Conservation (phyloP, 108 stramenopile genomes). For the Cyclostephanos invisitatus region DNA sequence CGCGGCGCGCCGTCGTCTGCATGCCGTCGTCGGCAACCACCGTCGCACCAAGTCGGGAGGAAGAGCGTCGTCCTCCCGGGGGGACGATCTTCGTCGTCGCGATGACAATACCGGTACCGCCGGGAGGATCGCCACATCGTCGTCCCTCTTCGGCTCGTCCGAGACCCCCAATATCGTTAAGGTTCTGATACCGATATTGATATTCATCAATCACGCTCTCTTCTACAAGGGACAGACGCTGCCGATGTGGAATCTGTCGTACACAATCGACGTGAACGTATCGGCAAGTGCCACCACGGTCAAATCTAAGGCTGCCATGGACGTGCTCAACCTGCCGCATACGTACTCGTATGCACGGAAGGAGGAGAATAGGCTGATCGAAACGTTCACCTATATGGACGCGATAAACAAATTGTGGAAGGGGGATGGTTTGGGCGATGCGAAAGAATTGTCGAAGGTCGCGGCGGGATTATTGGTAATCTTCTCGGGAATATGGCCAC, state of each 20-base stretch:
- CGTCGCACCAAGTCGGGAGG: not conserved
- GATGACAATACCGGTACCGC: too few relatives aligned
- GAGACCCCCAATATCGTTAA: slow-evolving; percentile 43
- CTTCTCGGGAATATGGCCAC: slow-evolving; percentile 85
- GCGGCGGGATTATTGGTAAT: slow-evolving; percentile 68
- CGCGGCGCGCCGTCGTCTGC: slow-evolving; percentile 6
- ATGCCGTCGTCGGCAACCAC: not conserved
- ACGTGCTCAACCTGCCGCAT: slow-evolving; percentile 53
- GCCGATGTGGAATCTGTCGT: slow-evolving; percentile 80
- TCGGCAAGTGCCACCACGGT: slow-evolving; percentile 64
- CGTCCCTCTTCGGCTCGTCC: slow-evolving; percentile 35
- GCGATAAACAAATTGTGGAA: slow-evolving; percentile 80
- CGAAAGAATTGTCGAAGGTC: slow-evolving; percentile 49
- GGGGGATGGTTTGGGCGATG: slow-evolving; percentile 66
- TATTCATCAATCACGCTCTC: slow-evolving; percentile 56
- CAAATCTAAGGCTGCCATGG: slow-evolving; percentile 50
- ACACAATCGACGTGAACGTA: slow-evolving; percentile 53
- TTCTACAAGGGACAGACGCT: slow-evolving; percentile 72
- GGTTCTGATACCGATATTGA: slow-evolving; percentile 52
- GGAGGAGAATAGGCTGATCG: slow-evolving; percentile 53
- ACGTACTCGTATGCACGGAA: slow-evolving; percentile 37
- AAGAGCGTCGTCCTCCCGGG: slow-evolving; percentile 3
- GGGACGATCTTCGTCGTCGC: too few relatives aligned
- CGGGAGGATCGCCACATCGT: too few relatives aligned
- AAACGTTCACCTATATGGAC: slow-evolving; percentile 84